Percentiles rank a stretch among this genome's conserved stretches.
These are phyloP conservation scores for Pythium phragmitis DNA, from an alignment of 352 stramenopile species.

Conservation along the genomic window DNA sequence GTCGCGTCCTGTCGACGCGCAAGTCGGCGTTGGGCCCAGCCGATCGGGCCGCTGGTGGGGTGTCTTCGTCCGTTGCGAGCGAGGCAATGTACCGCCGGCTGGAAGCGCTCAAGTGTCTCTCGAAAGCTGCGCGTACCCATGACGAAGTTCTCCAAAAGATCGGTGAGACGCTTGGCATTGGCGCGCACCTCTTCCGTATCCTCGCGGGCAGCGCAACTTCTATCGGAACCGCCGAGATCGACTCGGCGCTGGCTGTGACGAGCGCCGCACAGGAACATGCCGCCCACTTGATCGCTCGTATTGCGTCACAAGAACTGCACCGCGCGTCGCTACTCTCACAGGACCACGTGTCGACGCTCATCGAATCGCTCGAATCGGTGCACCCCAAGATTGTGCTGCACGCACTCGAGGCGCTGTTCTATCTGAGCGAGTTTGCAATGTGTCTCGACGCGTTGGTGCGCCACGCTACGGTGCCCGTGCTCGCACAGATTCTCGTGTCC, in stretches of 20 bases:
- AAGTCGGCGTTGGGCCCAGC: conserved; percentile 17
- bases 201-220: conserved; percentile 18
- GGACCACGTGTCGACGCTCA: conserved; percentile 56
- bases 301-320: conserved; percentile 52
- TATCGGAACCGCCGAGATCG: conserved; percentile 1
- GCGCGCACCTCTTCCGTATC: conserved; percentile 42
- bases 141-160: conserved; percentile 75
- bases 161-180: conserved; percentile 42
- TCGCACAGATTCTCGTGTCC: conserved; percentile 71
- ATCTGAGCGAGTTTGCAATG: conserved; percentile 59
- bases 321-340: conserved; percentile 48
- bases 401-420: conserved; percentile 52
- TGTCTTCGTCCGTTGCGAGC: conserved; percentile 2
- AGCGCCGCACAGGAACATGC: conserved; percentile 50
- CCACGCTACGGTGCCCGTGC: conserved; percentile 71
- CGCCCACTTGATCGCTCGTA: conserved; percentile 54
- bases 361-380: conserved; percentile 76
- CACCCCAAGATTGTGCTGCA: conserved; percentile 62
- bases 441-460: conserved; percentile 67
- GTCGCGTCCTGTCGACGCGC: conserved; percentile 18
- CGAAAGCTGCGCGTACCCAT: conserved; percentile 44
- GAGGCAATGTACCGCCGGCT: conserved; percentile 33
- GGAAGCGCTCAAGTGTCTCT: conserved; percentile 71
- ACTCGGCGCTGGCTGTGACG: background rate
- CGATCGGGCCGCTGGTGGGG: conserved; percentile 17